A percentile compares a stretch with the other conserved stretches of the same genome.
These are phyloP conservation scores for Colletotrichum spaethianum DNA, from an alignment of 2,329 filamentous ascomycete species.

Conservation along the genomic window DNA sequence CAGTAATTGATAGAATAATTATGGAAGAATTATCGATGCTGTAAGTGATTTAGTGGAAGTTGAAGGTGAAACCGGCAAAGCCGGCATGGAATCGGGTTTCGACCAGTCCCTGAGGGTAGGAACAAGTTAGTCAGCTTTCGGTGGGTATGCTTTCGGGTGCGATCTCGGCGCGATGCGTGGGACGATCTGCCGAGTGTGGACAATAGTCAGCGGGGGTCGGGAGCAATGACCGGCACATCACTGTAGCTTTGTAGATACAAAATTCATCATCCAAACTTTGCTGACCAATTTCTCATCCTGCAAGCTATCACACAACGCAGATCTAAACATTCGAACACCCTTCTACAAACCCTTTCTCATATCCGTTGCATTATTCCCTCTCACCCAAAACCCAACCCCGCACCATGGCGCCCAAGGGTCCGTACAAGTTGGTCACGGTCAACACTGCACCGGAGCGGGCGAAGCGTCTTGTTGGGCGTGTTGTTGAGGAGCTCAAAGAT, in stretches of 20 bases:
- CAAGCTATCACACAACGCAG: too few species aligned
- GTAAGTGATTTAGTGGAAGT: background rate
- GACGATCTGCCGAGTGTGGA: background rate
- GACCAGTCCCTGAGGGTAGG: too few species aligned
- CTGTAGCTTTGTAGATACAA: background rate
- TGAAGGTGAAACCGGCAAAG: conserved; percentile 21
- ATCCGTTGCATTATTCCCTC: background rate
- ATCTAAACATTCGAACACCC: too few species aligned
- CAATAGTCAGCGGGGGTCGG: background rate
- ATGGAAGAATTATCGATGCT: background rate
- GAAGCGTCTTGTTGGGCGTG: conserved; percentile 71
- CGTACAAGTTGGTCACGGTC: conserved; percentile 76
- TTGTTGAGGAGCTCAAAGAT: conserved; percentile 74
- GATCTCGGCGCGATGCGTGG: background rate
- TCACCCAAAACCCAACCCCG: conserved; percentile 9
- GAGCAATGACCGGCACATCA: background rate
- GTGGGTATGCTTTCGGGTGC: background rate
- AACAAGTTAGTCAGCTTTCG: background rate
- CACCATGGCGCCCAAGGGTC: conserved; percentile 61
- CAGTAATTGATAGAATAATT: background rate
- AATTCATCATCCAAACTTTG: background rate
- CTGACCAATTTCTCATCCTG: too few species aligned
- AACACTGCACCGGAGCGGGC: conserved; percentile 78
- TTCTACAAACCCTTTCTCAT: background rate
- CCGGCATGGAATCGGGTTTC: conserved; percentile 4